Base-by-base conservation (phyloP, 768 basidiomycete species). In the Psilocybe sp. region DNA sequence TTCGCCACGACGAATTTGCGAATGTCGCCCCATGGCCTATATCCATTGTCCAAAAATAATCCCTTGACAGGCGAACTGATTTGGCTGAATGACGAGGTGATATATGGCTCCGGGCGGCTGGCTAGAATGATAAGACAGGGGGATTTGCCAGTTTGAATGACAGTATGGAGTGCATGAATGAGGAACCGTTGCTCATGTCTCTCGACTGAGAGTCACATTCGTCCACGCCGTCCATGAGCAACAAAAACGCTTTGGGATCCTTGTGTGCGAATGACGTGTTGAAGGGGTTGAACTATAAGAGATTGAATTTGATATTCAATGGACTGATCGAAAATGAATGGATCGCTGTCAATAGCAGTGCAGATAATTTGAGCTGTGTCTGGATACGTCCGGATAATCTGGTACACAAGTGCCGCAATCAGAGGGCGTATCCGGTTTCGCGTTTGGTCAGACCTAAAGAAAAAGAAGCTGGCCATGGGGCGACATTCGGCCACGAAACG, bases 381-480 rank as follows among this genome's bases (percentile, higher is more conserved):
- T 5, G 48, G 23, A 10, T 33, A 18, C 12, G n/a, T 1, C 3
- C 20, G n/a, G 3, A 3, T 15, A 6, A 49, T n/a, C 15, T 33
- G 40, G 15, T 42, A 49, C 16, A 40, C 48, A 19, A 53, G 50
- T 2, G 55, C 44, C 13, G 46, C n/a, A 23, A 53, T 40, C 6
- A 53, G 36, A 9, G 44, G 41, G 4, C 40, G 28, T 16, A 40
- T 23, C 34, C 42, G 31, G 32, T 52, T 47, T 28, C 45, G 20
- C 12, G 40, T 43, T 38, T 15, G 32, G 16, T n/a, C 32, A 3
- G 47, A 50, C 36, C 38, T 40, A 18, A 32, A 45, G 48, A 53
- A 53, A 15, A 53, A 53, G 36, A 53, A 53, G 31, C 36, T 49
- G 12, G 52, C 52, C 5, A 45, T 16, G 35, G 50, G 42, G 5